Evolutionary conservation across 2,329 filamentous ascomycete species (phyloP).

Genomic region (Colletotrichum sp.): DNA sequence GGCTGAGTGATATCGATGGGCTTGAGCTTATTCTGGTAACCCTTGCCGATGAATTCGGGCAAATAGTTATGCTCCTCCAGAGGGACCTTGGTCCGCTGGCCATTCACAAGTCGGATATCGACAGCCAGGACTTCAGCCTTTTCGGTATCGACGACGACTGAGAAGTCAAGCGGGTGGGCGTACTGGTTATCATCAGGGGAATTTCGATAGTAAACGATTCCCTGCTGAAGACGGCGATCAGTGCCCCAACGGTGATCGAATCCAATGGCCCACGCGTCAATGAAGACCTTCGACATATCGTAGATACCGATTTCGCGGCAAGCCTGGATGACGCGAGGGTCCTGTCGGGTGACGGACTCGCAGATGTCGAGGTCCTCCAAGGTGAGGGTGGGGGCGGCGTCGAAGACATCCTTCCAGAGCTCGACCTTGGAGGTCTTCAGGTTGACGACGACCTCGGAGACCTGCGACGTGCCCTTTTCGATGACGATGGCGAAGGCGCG

Average conservation of each 20-base stretch:
- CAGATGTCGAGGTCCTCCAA: conserved; percentile 83
- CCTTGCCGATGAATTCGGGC: conserved; percentile 53
- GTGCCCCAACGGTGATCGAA: conserved; percentile 81
- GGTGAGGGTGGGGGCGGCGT: conserved; percentile 63
- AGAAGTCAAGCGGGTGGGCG: conserved; percentile 46
- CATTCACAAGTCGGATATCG: conserved; percentile 34
- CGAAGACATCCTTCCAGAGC: conserved; percentile 49
- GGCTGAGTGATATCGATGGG: conserved; percentile 75
- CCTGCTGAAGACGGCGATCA: conserved; percentile 76
- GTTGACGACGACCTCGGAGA: conserved; percentile 55
- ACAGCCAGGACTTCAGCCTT: conserved; percentile 51
- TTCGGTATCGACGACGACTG: conserved; percentile 50
- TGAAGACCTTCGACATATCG: conserved; percentile 85
- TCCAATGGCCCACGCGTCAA: conserved; percentile 86
- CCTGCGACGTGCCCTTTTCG: conserved; percentile 36
- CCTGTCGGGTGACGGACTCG: conserved; percentile 70
- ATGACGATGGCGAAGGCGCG: conserved; percentile 55
- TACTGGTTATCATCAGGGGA: conserved; percentile 63
- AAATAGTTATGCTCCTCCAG: conserved; percentile 42
- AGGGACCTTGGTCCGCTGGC: conserved; percentile 42
- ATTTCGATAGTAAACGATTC: conserved; percentile 81
- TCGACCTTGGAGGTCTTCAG: conserved; percentile 45
- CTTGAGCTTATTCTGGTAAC: conserved; percentile 62
- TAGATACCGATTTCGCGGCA: conserved; percentile 77
- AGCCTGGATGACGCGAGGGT: conserved; percentile 78